Percentiles rank a stretch among this genome's conserved stretches.
Evolutionary conservation across 805 yeast genomes (phyloP).

Genomic region (Grigorovia jiainica): DNA sequence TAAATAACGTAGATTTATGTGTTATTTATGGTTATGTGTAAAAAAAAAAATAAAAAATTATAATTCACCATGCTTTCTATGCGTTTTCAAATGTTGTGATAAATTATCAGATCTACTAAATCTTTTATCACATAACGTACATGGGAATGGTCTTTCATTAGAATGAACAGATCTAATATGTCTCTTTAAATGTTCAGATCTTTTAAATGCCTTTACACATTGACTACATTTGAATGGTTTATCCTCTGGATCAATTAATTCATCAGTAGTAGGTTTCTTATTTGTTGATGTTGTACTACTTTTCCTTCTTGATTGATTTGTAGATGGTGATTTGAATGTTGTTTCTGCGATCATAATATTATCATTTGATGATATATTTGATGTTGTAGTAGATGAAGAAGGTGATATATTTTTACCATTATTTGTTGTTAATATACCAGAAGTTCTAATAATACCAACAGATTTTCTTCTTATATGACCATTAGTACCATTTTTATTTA

Average conservation of each 20-base stretch:
- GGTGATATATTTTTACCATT: neutral
- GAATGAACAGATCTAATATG: conserved; percentile 62
- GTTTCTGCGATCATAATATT: neutral
- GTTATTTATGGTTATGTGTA: too few relatives aligned
- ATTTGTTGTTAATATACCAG: conserved; percentile 1
- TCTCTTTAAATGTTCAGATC: conserved; percentile 60
- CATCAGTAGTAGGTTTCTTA: neutral
- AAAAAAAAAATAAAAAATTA: conserved; percentile 1
- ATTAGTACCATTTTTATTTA: neutral
- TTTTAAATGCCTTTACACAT: conserved; percentile 41
- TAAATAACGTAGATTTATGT: too few relatives aligned
- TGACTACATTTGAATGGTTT: conserved; percentile 32
- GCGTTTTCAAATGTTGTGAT: conserved; percentile 55
- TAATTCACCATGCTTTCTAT: conserved; percentile 32
- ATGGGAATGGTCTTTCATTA: conserved; percentile 49
- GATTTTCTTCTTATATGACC: conserved; percentile 8
- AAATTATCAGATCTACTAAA: conserved; percentile 61
- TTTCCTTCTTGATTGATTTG: too few relatives aligned
- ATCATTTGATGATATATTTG: neutral
- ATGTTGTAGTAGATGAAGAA: neutral
- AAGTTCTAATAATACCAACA: conserved; percentile 6
- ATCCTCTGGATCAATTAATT: conserved; percentile 7
- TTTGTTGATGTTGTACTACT: too few relatives aligned
- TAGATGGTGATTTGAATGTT: neutral
- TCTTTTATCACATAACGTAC: conserved; percentile 48